Evolutionary conservation across 768 basidiomycete genomes (phyloP).

Genomic region (Amanita rimosa): DNA sequence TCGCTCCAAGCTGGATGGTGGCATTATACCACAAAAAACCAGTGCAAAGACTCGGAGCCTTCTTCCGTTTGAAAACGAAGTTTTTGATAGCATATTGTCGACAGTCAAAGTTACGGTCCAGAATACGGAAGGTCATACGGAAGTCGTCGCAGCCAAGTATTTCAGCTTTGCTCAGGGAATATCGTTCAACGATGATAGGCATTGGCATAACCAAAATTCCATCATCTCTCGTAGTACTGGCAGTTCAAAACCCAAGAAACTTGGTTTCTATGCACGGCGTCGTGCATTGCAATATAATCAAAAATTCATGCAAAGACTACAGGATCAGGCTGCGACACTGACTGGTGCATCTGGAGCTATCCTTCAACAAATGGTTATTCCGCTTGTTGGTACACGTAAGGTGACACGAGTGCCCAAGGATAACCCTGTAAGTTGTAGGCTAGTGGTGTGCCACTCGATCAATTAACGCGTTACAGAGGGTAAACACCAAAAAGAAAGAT

Average conservation of each 20-base stretch:
- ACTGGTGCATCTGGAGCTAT: constrained; percentile 48
- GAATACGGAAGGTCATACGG: constrained; percentile 8
- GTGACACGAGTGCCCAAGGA: neutral
- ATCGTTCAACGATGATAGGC: constrained; percentile 37
- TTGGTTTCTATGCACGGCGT: constrained; percentile 1
- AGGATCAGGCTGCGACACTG: constrained; percentile 48
- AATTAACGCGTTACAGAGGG: neutral
- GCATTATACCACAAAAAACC: neutral
- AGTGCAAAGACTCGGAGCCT: neutral
- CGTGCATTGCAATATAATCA: constrained; percentile 25
- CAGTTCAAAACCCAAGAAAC: constrained; percentile 19
- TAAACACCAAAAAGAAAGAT: constrained; percentile 9
- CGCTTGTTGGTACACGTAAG: constrained; percentile 19
- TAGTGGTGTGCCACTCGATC: neutral
- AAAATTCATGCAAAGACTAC: constrained; percentile 43
- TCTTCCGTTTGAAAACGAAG: constrained; percentile 27
- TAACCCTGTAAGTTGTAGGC: neutral
- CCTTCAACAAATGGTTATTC: constrained; percentile 45
- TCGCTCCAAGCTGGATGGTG: neutral
- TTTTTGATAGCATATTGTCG: constrained; percentile 18
- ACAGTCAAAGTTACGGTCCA: constrained; percentile 11
- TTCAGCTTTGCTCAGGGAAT: constrained; percentile 28
- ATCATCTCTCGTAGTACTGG: constrained; percentile 46
- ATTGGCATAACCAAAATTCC: constrained; percentile 47
- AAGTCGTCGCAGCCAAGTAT: constrained; percentile 7